Evolutionary conservation across 306 rosid genomes (phyloP).

Genomic region (Cicer yamashitae): DNA sequence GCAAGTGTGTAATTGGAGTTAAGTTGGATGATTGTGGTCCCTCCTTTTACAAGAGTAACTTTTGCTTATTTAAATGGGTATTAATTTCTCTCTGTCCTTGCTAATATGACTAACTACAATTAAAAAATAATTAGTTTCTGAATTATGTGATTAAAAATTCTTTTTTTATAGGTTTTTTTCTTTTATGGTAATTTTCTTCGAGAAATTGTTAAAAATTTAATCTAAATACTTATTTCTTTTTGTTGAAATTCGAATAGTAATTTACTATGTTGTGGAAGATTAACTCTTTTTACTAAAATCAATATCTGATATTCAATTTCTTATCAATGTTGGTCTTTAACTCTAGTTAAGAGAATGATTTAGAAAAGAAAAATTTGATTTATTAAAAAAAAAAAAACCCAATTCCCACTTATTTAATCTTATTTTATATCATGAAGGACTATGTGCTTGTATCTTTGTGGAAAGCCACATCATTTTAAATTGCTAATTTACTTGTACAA

Average conservation of each 20-base stretch:
- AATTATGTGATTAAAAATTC: background rate
- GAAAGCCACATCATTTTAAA: constrained; percentile 43
- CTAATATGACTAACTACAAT: background rate
- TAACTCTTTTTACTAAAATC: too few species aligned
- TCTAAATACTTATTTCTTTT: background rate
- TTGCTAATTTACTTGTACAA: constrained; percentile 28
- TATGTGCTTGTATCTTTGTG: background rate
- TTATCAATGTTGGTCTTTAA: too few species aligned
- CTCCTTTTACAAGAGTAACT: constrained; percentile 31
- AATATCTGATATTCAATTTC: too few species aligned
- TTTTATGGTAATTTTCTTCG: too few species aligned
- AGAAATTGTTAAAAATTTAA: too few species aligned
- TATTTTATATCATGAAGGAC: background rate
- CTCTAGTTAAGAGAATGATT: too few species aligned
- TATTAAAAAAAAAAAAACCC: too few species aligned
- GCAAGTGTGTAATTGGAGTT: constrained; percentile 52
- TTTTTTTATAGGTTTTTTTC: too few species aligned
- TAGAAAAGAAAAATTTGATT: too few species aligned
- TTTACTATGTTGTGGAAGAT: too few species aligned
- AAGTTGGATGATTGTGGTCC: constrained; percentile 65
- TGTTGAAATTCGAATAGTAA: background rate
- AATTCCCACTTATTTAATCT: background rate
- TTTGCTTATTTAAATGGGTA: constrained; percentile 33
- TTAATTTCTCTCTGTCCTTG: too few species aligned
- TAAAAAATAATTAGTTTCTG: background rate